These are phyloP conservation scores for Cytospora chrysosperma DNA, from an alignment of 2,329 filamentous ascomycete genomes.

Conservation along the genomic window DNA sequence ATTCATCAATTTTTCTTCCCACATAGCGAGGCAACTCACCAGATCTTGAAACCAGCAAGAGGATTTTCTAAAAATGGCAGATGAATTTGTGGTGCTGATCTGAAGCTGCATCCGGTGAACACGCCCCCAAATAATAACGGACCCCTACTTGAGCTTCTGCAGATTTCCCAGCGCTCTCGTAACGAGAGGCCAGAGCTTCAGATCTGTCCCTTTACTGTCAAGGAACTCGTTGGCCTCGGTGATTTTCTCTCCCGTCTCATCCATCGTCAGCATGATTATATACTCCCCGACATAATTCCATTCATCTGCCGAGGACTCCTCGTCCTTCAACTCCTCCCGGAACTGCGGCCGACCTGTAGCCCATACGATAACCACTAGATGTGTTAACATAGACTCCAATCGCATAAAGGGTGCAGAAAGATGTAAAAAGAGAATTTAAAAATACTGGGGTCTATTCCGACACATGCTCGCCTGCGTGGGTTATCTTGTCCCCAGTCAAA, in stretches of 20 bases:
- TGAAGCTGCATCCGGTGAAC: no score
- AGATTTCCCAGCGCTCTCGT: neutral
- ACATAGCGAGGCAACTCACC: no score
- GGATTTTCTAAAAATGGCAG: no score
- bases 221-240: neutral
- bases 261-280: neutral
- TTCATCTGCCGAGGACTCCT: neutral
- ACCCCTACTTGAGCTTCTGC: neutral
- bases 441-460: no score
- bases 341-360: neutral
- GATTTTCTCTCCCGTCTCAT: conserved; percentile 1
- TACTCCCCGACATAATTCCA: neutral
- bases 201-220: neutral
- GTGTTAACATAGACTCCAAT: neutral
- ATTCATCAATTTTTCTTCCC: no score
- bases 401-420: no score
- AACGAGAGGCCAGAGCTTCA: neutral
- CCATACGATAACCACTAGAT: neutral
- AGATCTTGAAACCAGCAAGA: no score
- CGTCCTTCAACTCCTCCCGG: neutral
- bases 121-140: no score
- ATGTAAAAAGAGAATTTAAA: no score
- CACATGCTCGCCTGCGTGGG: no score
- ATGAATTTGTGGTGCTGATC: no score
- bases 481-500: no score